Base-by-base conservation (phyloP, 768 basidiomycete genomes). In the Trametes cubensis region DNA sequence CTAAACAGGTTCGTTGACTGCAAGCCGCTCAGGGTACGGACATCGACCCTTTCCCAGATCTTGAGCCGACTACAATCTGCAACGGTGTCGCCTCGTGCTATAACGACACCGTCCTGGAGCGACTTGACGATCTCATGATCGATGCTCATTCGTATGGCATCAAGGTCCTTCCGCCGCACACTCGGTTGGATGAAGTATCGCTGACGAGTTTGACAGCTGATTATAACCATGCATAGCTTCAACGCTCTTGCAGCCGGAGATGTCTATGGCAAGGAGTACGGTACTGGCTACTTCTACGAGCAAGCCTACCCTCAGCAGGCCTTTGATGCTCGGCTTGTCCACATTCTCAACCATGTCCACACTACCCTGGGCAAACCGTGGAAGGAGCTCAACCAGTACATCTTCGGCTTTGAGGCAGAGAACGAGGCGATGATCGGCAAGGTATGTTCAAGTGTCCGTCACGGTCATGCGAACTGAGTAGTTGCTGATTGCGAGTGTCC, bases 281-380 rank as follows among this genome's bases (percentile, higher is more conserved):
- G 73, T 21, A 67, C 63, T 3, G 71, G 70, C n/a, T 69, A 71
- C 39, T 78, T 78, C 62, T 79, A 78, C 68, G 72, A 68, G 62
- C 69, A 66, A 44, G 64, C 54, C 1, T 40, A 30, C 14, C 59
- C 62, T 20, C 70, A 73, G 70, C 25, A 47, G 64, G 71, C 54
- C 63, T 78, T 79, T 64, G 77, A 79, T 61, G 69, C 73, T 52
- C 76, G 77, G 15, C 73, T 79, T 34, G 67, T 65, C 23, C 72
- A 78, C 65, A 70, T 78, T 58, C 67, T 78, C 45, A 76, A 77
- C 63, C 77, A 79, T 64, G 70, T 72, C 52, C 76, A 78, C 65
- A 63, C 67, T 14, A 70, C 73, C 17, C 69, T 79, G 21, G 72
- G 71, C 1, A 67, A 70, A 55, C 75, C 77, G 4, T 78, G 78